Conservation (phyloP, 2,329 filamentous ascomycete genomes). For the Colletotrichum sp. region DNA sequence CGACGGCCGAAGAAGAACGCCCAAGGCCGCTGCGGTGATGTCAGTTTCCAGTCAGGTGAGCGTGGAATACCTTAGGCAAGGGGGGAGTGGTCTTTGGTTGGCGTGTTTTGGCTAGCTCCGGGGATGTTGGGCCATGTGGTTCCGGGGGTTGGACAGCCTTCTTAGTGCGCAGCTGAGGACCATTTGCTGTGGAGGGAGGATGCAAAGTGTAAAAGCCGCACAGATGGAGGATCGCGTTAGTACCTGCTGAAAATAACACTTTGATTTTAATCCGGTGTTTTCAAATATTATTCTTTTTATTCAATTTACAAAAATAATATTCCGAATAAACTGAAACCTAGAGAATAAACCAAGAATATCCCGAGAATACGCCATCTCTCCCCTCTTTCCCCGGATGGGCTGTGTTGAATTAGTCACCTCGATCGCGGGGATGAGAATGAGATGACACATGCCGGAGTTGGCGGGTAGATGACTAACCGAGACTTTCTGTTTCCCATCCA, state of each 20-base stretch:
- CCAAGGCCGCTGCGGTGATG: constrained; percentile 5
- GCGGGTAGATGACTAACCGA: neutral
- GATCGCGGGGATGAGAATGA: neutral
- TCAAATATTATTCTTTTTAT: neutral
- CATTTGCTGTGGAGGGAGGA: neutral
- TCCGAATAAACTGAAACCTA: neutral
- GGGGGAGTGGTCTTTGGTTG: neutral
- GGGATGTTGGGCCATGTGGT: constrained; percentile 10
- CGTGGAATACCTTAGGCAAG: neutral
- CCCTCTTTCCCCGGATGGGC: neutral
- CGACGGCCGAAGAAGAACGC: neutral
- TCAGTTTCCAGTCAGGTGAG: constrained; percentile 18
- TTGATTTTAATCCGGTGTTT: neutral
- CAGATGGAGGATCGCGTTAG: constrained; percentile 1
- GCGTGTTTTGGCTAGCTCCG: constrained; percentile 4
- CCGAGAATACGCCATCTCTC: neutral
- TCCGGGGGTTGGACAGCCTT: neutral
- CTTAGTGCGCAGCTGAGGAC: neutral
- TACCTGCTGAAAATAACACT: neutral
- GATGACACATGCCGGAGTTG: constrained; percentile 6
- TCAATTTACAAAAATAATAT: neutral
- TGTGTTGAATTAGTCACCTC: neutral
- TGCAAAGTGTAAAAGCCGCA: neutral
- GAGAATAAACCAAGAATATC: neutral
- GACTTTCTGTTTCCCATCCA: neutral